Conservation (phyloP, 176 grass and related monocot species). For the Dendrocalamus sinicus region DNA sequence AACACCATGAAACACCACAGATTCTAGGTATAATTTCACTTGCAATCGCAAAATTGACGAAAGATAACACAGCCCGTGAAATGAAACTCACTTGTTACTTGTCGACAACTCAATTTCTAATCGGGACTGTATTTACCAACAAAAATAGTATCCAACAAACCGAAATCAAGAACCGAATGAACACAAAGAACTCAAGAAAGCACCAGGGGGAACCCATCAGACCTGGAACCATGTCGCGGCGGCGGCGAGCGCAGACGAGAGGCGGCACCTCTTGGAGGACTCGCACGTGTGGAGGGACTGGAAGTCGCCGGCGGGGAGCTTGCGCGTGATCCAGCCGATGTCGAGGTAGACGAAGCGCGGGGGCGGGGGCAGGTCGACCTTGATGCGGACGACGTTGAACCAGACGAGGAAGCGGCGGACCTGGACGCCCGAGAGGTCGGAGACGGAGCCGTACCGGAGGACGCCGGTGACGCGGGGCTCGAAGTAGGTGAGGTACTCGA, state of each 20-base stretch:
- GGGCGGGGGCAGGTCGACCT: slow-evolving; percentile 73
- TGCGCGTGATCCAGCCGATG: slow-evolving; percentile 76
- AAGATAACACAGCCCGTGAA: background rate
- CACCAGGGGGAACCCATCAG: background rate
- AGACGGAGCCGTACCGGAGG: slow-evolving; percentile 64
- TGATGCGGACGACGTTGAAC: slow-evolving; percentile 64
- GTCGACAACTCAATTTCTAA: background rate
- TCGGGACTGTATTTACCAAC: background rate
- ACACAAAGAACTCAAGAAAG: background rate
- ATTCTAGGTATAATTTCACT: background rate
- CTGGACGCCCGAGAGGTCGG: slow-evolving; percentile 55
- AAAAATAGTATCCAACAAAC: background rate
- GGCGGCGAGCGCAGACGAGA: slow-evolving; percentile 48
- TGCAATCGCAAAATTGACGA: background rate
- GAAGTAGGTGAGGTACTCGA: slow-evolving; percentile 64
- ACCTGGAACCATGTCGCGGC: slow-evolving; percentile 53
- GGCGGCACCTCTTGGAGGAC: slow-evolving; percentile 43
- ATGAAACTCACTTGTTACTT: background rate
- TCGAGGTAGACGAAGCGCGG: slow-evolving; percentile 68
- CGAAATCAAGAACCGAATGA: background rate
- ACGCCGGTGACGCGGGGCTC: slow-evolving; percentile 46
- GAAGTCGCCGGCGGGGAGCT: slow-evolving; percentile 64
- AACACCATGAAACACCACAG: slow-evolving; percentile 1
- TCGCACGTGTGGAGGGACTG: slow-evolving; percentile 65
- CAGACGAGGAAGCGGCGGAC: slow-evolving; percentile 75